Evolutionary conservation across 2,329 filamentous ascomycete species (phyloP).

Genomic region (Diaporthe destruens): DNA sequence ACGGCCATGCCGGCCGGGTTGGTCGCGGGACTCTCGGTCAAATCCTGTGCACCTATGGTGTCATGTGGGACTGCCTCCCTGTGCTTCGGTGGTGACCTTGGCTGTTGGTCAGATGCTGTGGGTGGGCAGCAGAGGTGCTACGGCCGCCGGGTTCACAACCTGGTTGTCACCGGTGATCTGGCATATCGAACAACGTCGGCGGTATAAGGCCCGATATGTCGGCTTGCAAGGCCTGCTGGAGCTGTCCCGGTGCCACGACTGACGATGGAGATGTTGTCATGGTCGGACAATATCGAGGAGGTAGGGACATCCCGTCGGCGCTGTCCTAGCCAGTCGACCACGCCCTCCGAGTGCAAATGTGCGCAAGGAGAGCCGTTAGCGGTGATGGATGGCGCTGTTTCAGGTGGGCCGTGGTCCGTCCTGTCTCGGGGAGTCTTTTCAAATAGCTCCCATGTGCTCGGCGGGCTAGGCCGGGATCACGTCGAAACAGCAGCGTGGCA

Average conservation of each 20-base stretch:
- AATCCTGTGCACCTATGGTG: background rate
- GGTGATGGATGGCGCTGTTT: conserved; percentile 19
- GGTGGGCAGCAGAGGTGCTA: background rate
- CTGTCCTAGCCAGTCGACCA: background rate
- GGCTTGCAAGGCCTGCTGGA: background rate
- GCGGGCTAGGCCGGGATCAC: conserved; percentile 8
- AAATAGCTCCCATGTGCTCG: conserved; percentile 15
- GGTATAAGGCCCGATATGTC: background rate
- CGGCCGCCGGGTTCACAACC: background rate
- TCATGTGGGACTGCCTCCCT: background rate
- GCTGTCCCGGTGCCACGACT: background rate
- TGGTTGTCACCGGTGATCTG: background rate
- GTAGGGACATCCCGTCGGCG: background rate
- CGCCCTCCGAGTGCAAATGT: background rate
- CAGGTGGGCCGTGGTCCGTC: conserved; percentile 10
- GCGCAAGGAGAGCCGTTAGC: background rate
- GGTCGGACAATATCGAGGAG: background rate
- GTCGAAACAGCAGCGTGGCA: conserved; percentile 16
- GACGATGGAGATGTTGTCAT: background rate
- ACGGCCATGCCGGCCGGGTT: background rate
- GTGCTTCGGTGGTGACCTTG: background rate
- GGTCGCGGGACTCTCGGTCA: background rate
- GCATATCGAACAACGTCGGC: background rate
- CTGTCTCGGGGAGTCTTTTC: conserved; percentile 1
- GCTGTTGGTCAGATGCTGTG: background rate